Conservation (phyloP, 2,329 filamentous ascomycete genomes). For the Chaetomiaceae sp. region DNA sequence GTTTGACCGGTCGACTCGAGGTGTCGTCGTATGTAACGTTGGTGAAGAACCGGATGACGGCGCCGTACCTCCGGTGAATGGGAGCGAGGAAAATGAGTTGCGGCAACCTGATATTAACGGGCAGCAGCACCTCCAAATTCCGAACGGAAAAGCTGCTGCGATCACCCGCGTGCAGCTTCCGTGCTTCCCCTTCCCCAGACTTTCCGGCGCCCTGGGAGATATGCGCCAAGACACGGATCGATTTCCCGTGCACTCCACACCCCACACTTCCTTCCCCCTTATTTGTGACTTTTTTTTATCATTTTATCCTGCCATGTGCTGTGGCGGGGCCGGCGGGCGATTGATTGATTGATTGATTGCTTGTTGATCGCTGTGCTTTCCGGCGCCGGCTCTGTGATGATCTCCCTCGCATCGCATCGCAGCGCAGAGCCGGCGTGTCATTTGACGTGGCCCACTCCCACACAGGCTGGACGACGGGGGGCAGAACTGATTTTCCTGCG, state of each 20-base stretch:
- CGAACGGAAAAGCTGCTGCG: too few relatives aligned
- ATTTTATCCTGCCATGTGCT: background rate
- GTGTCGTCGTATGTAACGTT: too few relatives aligned
- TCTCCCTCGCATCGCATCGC: slow-evolving; percentile 9
- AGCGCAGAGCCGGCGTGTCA: too few relatives aligned
- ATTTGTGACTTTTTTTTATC: background rate
- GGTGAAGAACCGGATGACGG: slow-evolving; percentile 15
- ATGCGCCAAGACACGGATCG: slow-evolving; percentile 19
- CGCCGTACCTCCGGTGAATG: slow-evolving; percentile 22
- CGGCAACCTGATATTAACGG: background rate
- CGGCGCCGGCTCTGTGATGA: too few relatives aligned
- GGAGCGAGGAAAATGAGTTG: slow-evolving; percentile 7
- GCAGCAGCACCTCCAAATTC: background rate
- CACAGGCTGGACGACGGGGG: too few relatives aligned
- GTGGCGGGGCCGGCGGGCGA: too few relatives aligned
- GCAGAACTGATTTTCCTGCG: too few relatives aligned
- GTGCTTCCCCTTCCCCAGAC: slow-evolving; percentile 21
- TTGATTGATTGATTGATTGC: too few relatives aligned
- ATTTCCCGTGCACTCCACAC: background rate
- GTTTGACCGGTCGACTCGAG: too few relatives aligned
- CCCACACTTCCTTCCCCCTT: too few relatives aligned
- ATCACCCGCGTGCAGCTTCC: too few relatives aligned
- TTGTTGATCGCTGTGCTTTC: background rate
- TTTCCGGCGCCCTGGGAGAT: slow-evolving; percentile 22
- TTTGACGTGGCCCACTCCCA: slow-evolving; percentile 6